Percentiles rank a stretch among this genome's conserved stretches.
Conservation (phyloP, 2,329 filamentous ascomycete genomes). For the Beauveria scarabaeidicola region DNA sequence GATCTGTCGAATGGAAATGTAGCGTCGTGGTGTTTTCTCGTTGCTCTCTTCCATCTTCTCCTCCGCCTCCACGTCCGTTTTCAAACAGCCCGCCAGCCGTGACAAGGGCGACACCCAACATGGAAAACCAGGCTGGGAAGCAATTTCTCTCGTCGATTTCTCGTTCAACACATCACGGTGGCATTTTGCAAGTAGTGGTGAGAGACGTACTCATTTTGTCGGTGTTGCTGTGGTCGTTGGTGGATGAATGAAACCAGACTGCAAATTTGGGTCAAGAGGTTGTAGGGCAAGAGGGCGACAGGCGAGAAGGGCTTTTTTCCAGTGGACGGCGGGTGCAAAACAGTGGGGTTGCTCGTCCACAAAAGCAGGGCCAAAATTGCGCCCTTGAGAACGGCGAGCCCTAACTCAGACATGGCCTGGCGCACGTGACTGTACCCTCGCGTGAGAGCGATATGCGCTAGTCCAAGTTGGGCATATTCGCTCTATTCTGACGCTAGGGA, state of each 20-base stretch:
- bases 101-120: neutral
- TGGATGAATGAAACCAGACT: constrained; percentile 22
- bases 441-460: neutral
- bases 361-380: constrained; percentile 2
- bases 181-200: constrained; percentile 1
- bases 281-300: constrained; percentile 2
- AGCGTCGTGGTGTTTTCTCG: neutral
- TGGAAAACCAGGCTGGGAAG: neutral
- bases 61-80: too few species aligned
- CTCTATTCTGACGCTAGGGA: too few species aligned
- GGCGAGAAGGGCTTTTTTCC: constrained; percentile 23
- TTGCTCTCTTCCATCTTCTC: neutral
- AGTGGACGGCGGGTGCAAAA: constrained; percentile 20
- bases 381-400: constrained; percentile 20
- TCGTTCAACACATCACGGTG: neutral
- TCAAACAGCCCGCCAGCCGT: neutral
- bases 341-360: neutral
- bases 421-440: constrained; percentile 25
- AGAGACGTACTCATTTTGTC: constrained; percentile 50
- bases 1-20: neutral
- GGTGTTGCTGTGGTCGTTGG: constrained; percentile 32
- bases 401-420: constrained; percentile 21
- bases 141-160: neutral
- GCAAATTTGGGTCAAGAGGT: constrained; percentile 9
- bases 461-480: neutral